Conservation (phyloP, 2,329 filamentous ascomycete genomes). For the Neonectria sp. region DNA sequence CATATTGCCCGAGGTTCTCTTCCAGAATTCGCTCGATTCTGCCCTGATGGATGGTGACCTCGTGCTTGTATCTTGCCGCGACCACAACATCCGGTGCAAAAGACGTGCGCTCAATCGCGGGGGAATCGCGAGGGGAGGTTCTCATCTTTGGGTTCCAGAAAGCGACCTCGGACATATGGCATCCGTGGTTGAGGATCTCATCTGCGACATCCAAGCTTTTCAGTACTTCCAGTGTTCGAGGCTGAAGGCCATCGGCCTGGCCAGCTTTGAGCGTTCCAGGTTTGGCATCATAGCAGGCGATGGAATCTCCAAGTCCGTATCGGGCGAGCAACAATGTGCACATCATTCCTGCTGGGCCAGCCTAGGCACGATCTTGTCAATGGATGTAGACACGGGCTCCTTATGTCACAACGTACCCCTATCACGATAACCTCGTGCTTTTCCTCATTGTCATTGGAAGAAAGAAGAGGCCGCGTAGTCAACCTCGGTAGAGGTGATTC, state of each 20-base stretch:
- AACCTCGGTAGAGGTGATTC: slow-evolving; percentile 1
- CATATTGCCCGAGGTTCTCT: slow-evolving; percentile 6
- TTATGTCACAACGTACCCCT: slow-evolving; percentile 4
- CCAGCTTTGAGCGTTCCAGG: slow-evolving; percentile 10
- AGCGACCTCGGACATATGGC: slow-evolving; percentile 13
- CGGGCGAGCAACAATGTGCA: slow-evolving; percentile 11
- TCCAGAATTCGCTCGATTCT: slow-evolving; percentile 15
- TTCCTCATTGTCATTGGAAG: background rate
- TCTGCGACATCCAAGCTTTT: slow-evolving; percentile 13
- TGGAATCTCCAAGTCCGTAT: slow-evolving; percentile 9
- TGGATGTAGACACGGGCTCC: background rate
- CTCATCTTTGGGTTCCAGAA: slow-evolving; percentile 14
- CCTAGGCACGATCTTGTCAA: slow-evolving; percentile 9
- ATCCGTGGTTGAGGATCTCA: slow-evolving; percentile 13
- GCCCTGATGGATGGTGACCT: slow-evolving; percentile 14
- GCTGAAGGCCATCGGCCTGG: slow-evolving; percentile 14
- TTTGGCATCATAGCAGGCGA: slow-evolving; percentile 11
- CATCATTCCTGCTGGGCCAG: slow-evolving; percentile 9
- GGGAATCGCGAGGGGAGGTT: background rate
- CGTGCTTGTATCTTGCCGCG: slow-evolving; percentile 1
- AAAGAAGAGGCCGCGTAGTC: background rate
- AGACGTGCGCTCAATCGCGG: slow-evolving; percentile 8
- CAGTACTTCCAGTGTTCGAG: slow-evolving; percentile 12
- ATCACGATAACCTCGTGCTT: slow-evolving; percentile 14
- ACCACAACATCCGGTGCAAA: slow-evolving; percentile 9